Evolutionary conservation across 306 rosid species (phyloP).

Genomic region (Dryas drummondii): DNA sequence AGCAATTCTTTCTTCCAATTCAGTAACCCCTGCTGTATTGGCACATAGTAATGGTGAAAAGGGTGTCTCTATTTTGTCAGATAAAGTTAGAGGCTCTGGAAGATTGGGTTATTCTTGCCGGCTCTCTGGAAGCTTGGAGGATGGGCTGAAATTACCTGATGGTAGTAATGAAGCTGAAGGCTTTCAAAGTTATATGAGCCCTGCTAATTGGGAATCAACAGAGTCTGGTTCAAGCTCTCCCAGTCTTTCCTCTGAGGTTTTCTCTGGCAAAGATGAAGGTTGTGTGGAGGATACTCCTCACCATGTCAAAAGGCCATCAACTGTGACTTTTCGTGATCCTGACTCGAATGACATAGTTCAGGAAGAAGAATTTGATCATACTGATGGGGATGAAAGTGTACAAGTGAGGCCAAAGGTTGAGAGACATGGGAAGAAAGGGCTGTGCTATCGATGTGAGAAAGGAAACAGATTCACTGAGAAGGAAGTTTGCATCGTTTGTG

Average conservation of each 20-base stretch:
- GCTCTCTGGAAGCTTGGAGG: constrained; percentile 2
- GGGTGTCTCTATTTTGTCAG: constrained; percentile 6
- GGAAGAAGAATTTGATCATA: constrained; percentile 30
- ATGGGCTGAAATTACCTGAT: constrained; percentile 18
- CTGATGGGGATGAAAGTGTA: constrained; percentile 29
- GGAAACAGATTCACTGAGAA: constrained; percentile 60
- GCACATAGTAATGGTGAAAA: constrained; percentile 10
- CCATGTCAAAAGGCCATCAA: constrained; percentile 52
- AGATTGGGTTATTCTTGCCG: constrained; percentile 6
- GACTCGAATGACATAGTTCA: constrained; percentile 33
- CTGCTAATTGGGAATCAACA: constrained; percentile 37
- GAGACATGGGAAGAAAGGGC: constrained; percentile 60
- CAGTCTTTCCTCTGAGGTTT: constrained; percentile 46
- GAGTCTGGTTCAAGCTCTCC: constrained; percentile 39
- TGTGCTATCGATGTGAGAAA: constrained; percentile 59
- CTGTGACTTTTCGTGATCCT: constrained; percentile 54
- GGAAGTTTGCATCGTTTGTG: constrained; percentile 75
- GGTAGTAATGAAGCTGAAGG: constrained; percentile 25
- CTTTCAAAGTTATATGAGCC: constrained; percentile 32
- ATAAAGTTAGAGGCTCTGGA: constrained; percentile 26
- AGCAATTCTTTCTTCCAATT: not conserved
- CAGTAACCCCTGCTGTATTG: constrained; percentile 5
- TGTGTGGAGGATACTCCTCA: constrained; percentile 18
- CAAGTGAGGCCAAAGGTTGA: constrained; percentile 40
- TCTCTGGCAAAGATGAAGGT: constrained; percentile 38